Evolutionary conservation across 495 filamentous ascomycete genomes (phyloP).

Genomic region (Penicillium nucicola): DNA sequence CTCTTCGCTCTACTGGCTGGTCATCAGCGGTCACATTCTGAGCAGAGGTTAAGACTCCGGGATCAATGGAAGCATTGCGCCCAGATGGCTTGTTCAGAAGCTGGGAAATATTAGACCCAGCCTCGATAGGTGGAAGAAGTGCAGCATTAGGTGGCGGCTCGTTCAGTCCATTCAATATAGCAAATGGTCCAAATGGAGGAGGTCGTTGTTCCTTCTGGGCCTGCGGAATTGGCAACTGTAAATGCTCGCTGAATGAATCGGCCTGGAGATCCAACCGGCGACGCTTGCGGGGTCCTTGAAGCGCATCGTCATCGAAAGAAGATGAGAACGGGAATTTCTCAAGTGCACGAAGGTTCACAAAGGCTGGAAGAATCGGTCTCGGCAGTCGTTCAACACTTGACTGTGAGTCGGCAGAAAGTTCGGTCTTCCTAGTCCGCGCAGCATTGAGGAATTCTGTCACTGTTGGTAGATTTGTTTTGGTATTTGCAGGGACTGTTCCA

Average conservation of each 20-base stretch:
- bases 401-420: slow-evolving; percentile 26
- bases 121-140: slow-evolving; percentile 69
- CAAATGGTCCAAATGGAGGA: slow-evolving; percentile 49
- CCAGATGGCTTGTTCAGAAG: slow-evolving; percentile 38
- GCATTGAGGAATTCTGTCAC: slow-evolving; percentile 35
- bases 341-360: slow-evolving; percentile 46
- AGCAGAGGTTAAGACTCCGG: slow-evolving; percentile 14
- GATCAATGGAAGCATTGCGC: slow-evolving; percentile 22
- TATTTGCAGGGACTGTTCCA: slow-evolving; percentile 25
- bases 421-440: slow-evolving; percentile 34
- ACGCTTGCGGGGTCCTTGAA: slow-evolving; percentile 37
- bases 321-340: slow-evolving; percentile 43
- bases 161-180: slow-evolving; percentile 72
- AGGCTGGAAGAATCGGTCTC: slow-evolving; percentile 44
- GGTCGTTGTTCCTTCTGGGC: slow-evolving; percentile 45
- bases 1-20: slow-evolving; percentile 29
- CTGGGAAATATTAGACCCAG: slow-evolving; percentile 41
- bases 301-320: slow-evolving; percentile 39
- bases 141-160: slow-evolving; percentile 73
- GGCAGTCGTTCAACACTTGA: slow-evolving; percentile 36
- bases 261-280: slow-evolving; percentile 38
- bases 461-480: slow-evolving; percentile 25
- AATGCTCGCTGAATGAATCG: slow-evolving; percentile 48
- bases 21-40: slow-evolving; percentile 21
- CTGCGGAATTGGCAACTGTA: slow-evolving; percentile 49